Percentiles rank a stretch among this genome's conserved stretches.
phyloP scores from a whole-genome alignment of 305 asterid species.

The Fraxinus paxiana region DNA sequence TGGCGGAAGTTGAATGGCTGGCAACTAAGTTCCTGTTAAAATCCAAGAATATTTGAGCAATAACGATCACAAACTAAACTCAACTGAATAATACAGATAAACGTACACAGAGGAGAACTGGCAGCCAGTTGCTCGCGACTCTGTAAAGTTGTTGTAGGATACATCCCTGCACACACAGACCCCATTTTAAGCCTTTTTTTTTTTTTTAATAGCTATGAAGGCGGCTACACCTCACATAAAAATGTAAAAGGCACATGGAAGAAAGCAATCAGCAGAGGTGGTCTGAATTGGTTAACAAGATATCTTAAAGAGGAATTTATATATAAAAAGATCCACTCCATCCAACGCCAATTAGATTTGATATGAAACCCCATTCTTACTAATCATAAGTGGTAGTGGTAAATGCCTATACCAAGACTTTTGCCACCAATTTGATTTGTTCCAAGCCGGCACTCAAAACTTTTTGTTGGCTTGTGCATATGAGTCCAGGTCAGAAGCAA shows the following conservation, averaged over 20 bases:
- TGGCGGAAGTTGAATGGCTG: conserved; percentile 49
- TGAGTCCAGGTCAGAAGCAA: background rate
- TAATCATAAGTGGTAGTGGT: background rate
- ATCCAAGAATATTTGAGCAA: conserved; percentile 18
- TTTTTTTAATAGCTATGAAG: background rate
- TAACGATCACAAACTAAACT: conserved; percentile 11
- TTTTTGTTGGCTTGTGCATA: background rate
- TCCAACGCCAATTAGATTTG: background rate
- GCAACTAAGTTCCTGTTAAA: conserved; percentile 69
- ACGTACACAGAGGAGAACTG: conserved; percentile 50
- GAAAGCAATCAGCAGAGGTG: background rate
- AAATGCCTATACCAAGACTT: background rate
- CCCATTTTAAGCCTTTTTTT: background rate
- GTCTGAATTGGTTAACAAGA: background rate
- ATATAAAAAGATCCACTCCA: background rate
- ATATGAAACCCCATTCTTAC: background rate
- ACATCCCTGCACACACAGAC: conserved; percentile 63
- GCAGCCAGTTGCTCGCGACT: conserved; percentile 36
- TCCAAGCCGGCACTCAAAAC: background rate
- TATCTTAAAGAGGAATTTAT: background rate
- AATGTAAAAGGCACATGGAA: background rate
- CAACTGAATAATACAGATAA: background rate
- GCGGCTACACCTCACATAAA: background rate
- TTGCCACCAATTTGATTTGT: background rate
- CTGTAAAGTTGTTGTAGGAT: conserved; percentile 74